phyloP scores from a whole-genome alignment of 2,329 filamentous ascomycete genomes.

The Aureobasidium zeae region DNA sequence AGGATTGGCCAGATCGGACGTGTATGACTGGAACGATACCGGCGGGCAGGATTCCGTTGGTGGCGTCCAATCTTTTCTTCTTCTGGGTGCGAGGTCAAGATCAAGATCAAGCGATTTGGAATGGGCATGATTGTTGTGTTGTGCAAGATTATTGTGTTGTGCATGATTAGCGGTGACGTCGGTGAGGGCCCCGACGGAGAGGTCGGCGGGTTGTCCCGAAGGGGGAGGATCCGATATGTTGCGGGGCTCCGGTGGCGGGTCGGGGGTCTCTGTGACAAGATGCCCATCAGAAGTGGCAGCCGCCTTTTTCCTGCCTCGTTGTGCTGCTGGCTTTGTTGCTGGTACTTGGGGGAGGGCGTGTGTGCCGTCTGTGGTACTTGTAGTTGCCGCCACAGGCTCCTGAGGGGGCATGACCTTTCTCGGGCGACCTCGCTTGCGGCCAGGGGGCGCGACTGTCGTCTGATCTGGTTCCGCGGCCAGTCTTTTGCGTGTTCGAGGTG shows the following conservation, averaged over 20 bases:
- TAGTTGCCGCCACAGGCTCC: neutral
- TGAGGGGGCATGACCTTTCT: conserved; percentile 2
- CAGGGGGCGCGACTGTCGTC: neutral
- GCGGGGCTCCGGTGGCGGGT: neutral
- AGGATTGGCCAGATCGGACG: too few species aligned
- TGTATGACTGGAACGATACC: conserved; percentile 15
- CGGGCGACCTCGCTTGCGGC: neutral
- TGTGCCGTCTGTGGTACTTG: neutral
- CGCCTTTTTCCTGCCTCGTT: conserved; percentile 5
- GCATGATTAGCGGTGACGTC: too few species aligned
- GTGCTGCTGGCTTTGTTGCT: neutral
- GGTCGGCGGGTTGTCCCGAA: neutral
- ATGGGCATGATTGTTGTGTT: too few species aligned
- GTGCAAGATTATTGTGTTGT: too few species aligned
- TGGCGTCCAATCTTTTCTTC: conserved; percentile 12
- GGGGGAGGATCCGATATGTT: neutral
- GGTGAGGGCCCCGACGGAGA: too few species aligned
- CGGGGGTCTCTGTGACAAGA: neutral
- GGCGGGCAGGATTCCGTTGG: neutral
- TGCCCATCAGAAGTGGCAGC: neutral
- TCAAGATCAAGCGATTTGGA: too few species aligned
- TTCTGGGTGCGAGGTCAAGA: conserved; percentile 6
- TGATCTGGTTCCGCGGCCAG: neutral
- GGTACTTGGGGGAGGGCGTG: too few species aligned
- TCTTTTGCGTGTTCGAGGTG: neutral